These are phyloP conservation scores for Dissophora globulifera DNA, from an alignment of 192 early-diverging fungal species.

Conservation along the genomic window DNA sequence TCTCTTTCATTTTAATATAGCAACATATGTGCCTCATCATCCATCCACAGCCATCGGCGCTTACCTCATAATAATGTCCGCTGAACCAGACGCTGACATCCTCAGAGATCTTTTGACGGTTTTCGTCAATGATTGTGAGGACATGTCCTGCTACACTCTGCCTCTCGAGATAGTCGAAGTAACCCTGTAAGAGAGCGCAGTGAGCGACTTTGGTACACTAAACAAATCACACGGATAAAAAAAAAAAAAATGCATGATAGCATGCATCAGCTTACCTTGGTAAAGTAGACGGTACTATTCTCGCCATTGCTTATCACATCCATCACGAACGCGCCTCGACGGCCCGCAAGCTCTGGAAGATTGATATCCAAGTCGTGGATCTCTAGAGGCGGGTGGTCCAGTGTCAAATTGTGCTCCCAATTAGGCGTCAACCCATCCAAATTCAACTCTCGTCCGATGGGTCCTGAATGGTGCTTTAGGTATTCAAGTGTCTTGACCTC, in stretches of 20 bases:
- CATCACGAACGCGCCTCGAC: conserved; percentile 60
- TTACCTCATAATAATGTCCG: conserved; percentile 57
- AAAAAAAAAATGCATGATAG: not conserved
- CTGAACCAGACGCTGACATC: conserved; percentile 49
- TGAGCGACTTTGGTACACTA: too few relatives aligned
- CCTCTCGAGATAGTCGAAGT: conserved; percentile 53
- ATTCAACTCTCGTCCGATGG: conserved; percentile 18
- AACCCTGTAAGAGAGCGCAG: conserved; percentile 42
- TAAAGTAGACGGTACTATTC: conserved; percentile 53
- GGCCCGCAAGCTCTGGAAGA: conserved; percentile 45
- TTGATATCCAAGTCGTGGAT: conserved; percentile 38
- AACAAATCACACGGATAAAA: not conserved
- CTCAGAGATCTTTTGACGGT: conserved; percentile 20
- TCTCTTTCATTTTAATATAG: not conserved
- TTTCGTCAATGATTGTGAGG: conserved; percentile 56
- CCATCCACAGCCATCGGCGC: not conserved
- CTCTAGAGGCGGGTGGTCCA: conserved; percentile 29
- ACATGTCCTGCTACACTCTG: conserved; percentile 58
- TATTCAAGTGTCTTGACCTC: conserved; percentile 59
- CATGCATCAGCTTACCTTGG: conserved; percentile 53
- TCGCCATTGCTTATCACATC: conserved; percentile 57
- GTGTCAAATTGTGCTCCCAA: conserved; percentile 48
- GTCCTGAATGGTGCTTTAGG: conserved; percentile 22
- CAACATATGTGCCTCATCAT: too few relatives aligned
- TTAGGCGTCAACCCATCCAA: conserved; percentile 61